Conservation (phyloP, 2,329 filamentous ascomycete species). For the Malbranchea cinnamomea region DNA sequence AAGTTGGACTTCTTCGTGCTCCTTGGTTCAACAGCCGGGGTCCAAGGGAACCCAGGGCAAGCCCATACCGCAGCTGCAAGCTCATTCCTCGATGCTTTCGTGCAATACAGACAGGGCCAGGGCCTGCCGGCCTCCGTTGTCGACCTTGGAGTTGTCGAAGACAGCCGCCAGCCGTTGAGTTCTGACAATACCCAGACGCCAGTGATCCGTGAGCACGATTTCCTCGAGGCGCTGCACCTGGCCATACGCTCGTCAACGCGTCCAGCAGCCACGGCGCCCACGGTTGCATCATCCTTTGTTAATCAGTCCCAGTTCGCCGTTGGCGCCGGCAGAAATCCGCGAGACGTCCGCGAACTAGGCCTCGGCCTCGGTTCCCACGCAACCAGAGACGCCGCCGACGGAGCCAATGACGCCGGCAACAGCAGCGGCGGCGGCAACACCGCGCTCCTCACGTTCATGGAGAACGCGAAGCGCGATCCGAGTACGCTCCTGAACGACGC, state of each 20-base stretch:
- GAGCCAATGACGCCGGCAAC: neutral
- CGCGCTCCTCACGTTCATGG: neutral
- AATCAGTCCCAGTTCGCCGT: neutral
- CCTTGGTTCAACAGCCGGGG: slow-evolving; percentile 6
- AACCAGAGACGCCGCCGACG: neutral
- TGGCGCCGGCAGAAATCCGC: neutral
- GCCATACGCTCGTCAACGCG: neutral
- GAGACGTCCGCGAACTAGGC: neutral
- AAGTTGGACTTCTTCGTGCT: slow-evolving; percentile 13
- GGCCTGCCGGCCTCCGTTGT: slow-evolving; percentile 3
- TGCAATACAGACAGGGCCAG: slow-evolving; percentile 8
- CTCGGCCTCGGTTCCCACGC: neutral
- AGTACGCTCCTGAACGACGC: neutral
- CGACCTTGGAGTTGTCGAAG: slow-evolving; percentile 4
- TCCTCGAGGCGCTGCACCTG: slow-evolving; percentile 9
- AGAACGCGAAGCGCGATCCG: neutral
- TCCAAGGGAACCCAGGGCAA: slow-evolving; percentile 5
- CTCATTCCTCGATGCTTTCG: slow-evolving; percentile 8
- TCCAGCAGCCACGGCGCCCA: neutral
- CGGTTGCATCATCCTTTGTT: neutral
- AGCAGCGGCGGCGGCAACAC: neutral
- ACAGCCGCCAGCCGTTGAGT: slow-evolving; percentile 1
- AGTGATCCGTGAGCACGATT: slow-evolving; percentile 6
- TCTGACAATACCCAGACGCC: neutral
- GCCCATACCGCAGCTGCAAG: slow-evolving; percentile 8